Evolutionary conservation across 75 land plant genomes (phyloP).

Genomic region (Sequoiadendron giganteum): DNA sequence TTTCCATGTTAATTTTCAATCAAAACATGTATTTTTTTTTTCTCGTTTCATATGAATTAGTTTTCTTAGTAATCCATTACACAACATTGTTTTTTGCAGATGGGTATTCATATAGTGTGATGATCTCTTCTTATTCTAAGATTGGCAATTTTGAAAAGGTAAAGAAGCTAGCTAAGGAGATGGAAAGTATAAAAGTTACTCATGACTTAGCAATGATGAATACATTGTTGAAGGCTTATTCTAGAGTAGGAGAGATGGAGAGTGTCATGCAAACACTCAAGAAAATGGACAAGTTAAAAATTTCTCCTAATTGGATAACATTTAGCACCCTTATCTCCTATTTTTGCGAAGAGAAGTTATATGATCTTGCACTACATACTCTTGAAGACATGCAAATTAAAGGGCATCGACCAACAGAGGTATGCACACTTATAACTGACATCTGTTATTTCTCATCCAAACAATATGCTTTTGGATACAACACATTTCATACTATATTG

Average conservation of each 20-base stretch:
- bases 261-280: constrained; percentile 61
- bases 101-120: constrained; percentile 69
- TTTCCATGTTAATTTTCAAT: not conserved
- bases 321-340: constrained; percentile 74
- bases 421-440: constrained; percentile 17
- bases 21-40: not conserved
- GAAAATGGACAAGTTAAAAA: constrained; percentile 73
- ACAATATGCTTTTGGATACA: not conserved
- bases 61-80: not conserved
- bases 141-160: constrained; percentile 60
- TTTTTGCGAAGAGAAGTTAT: constrained; percentile 65
- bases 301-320: constrained; percentile 72
- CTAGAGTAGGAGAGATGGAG: constrained; percentile 72
- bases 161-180: constrained; percentile 54
- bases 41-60: not conserved
- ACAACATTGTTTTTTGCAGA: constrained; percentile 42
- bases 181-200: constrained; percentile 43
- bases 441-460: not conserved
- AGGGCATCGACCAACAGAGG: constrained; percentile 77
- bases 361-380: constrained; percentile 64
- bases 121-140: constrained; percentile 75
- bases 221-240: constrained; percentile 76
- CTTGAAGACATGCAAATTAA: constrained; percentile 72
- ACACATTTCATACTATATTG: not conserved
- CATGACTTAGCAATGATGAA: constrained; percentile 75